These are phyloP conservation scores for Phaeotremella fagi DNA, from an alignment of 768 basidiomycete species.

Conservation along the genomic window DNA sequence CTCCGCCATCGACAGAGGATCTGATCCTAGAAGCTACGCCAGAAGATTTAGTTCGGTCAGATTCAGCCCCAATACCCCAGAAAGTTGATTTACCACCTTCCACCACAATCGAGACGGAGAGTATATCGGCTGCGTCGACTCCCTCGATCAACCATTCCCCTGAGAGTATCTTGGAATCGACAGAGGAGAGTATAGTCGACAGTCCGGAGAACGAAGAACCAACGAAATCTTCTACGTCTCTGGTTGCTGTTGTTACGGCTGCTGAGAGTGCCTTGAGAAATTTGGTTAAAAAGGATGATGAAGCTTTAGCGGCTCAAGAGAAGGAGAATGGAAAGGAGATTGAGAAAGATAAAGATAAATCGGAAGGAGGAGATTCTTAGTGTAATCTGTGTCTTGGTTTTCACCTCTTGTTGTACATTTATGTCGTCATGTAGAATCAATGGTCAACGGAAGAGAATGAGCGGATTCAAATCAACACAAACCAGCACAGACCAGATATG, in stretches of 20 bases:
- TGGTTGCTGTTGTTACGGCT: background rate
- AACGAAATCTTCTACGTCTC: background rate
- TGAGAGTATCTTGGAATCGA: background rate
- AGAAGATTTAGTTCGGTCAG: background rate
- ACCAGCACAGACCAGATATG: no score
- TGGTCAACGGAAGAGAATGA: no score
- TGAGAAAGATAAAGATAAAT: no score
- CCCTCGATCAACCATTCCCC: no score
- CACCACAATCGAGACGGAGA: background rate
- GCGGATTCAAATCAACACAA: no score
- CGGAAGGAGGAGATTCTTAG: no score
- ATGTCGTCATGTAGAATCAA: no score
- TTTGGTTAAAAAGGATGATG: constrained; percentile 14
- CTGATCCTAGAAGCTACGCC: background rate
- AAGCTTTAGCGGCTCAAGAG: background rate
- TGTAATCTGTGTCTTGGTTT: background rate
- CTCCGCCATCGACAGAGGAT: background rate
- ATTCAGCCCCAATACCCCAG: constrained; percentile 1
- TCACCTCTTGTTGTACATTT: no score
- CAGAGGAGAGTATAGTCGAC: background rate
- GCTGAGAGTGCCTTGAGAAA: constrained; percentile 24
- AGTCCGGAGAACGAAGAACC: background rate
- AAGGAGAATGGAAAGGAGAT: background rate
- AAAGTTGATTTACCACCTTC: constrained; percentile 4
- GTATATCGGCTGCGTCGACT: no score